Base-by-base conservation (phyloP, 345 rosid species). In the Gossypium herbaceum region DNA sequence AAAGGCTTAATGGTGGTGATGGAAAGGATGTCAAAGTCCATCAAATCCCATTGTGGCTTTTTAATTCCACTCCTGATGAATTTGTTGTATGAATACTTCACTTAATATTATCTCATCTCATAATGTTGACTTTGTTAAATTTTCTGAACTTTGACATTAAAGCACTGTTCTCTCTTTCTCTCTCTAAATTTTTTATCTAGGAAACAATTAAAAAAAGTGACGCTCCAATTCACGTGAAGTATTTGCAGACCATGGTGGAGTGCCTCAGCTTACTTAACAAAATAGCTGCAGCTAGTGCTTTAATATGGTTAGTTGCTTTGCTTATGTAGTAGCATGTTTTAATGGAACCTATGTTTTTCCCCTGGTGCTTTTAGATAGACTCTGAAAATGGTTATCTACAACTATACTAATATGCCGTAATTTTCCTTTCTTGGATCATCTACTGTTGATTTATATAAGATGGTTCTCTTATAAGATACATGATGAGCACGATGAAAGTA, bases 261-360 rank as follows among this genome's bases (percentile, higher is more conserved):
- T 93, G 99, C 79, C 97, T 95, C 58, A 86, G 94, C 88, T 88
- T 82, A 93, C 97, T 95, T 79, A 92, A 95, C 48, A 95, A 95
- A 86, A 91, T 93, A 82, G 91, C 99, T 60, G 97, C 97, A 80
- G 97, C 99, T 79, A 98, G 98, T 82, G 97, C 97, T 77, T 84
- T 95, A 29, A 87, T 95, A 91, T 84, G 99, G 99, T 95, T 84
- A 55, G 91, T 86, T 88, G 71, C 75, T 81, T 77, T 59, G 47
- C 68, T 76, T 20, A 43, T 71, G 11, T 59, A 15, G 4, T 64
- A 27, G 65, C 73, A 79, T 71, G 61, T 9, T 55, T 73, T 67
- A 20, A 50, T 65, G 71, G 12, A 50, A 68, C 72, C 55, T 71
- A 50, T 58, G 24, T 43, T 72, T 29, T 44, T 73, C 15, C n/a